Conservation (phyloP, 441 rosid genomes). For the Euphorbia schlechtendalii region DNA sequence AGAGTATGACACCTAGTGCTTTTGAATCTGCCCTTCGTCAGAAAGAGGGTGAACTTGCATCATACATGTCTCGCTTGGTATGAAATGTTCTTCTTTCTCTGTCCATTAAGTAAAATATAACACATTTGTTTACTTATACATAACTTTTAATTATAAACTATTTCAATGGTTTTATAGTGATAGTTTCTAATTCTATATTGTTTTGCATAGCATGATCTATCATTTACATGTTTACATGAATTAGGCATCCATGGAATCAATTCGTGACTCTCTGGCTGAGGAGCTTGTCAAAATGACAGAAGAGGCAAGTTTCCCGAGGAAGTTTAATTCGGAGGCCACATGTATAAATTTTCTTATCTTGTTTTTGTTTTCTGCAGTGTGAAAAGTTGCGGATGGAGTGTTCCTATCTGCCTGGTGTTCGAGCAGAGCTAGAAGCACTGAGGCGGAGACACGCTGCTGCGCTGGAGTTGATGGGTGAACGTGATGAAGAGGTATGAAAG, state of each 20-base stretch:
- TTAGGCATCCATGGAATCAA: constrained; percentile 90
- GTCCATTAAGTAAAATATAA: no score
- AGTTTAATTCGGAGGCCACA: constrained; percentile 17
- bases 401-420: constrained; percentile 59
- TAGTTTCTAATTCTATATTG: neutral
- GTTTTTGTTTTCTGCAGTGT: constrained; percentile 41
- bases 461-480: constrained; percentile 97
- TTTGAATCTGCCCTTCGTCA: constrained; percentile 92
- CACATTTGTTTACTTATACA: no score
- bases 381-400: constrained; percentile 78
- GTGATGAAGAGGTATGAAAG: constrained; percentile 86
- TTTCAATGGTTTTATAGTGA: constrained; percentile 3
- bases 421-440: constrained; percentile 86
- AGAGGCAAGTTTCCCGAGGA: constrained; percentile 44
- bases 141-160: no score
- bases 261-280: constrained; percentile 96
- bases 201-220: constrained; percentile 9
- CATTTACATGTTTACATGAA: constrained; percentile 18
- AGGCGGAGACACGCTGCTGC: constrained; percentile 95
- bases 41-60: constrained; percentile 98
- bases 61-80: constrained; percentile 98
- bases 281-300: constrained; percentile 93
- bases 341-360: no score
- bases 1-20: constrained; percentile 86
- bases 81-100: constrained; percentile 16